A percentile compares a stretch with the other conserved stretches of the same genome.
Evolutionary conservation across 2,329 filamentous ascomycete genomes (phyloP).

Genomic region (Trichoderma brevicompactum): DNA sequence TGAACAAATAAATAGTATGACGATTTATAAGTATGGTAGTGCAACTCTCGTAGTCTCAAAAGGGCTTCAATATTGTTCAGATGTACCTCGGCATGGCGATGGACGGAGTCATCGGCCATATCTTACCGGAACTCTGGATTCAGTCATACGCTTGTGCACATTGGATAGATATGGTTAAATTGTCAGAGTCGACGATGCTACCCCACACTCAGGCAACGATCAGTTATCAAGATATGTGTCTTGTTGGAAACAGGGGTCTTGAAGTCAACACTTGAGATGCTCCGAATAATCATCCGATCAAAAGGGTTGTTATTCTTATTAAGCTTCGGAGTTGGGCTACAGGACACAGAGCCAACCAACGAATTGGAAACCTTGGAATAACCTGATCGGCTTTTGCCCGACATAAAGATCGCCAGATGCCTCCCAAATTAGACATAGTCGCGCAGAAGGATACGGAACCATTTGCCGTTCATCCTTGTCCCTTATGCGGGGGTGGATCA

Average conservation of each 20-base stretch:
- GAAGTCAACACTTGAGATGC: not conserved
- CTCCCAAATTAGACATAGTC: conserved; percentile 14
- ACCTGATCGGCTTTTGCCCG: not conserved
- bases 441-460: not conserved
- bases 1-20: not conserved
- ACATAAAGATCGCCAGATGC: conserved; percentile 15
- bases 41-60: no score
- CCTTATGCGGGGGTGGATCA: conserved; percentile 18
- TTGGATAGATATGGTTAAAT: no score
- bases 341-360: not conserved
- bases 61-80: no score
- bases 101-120: no score
- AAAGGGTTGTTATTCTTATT: not conserved
- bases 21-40: no score
- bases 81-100: no score
- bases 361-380: not conserved
- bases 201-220: not conserved
- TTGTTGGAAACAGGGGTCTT: not conserved
- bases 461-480: conserved; percentile 4
- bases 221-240: not conserved
- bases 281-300: conserved; percentile 3
- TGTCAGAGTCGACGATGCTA: not conserved
- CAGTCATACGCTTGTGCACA: no score
- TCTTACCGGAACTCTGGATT: no score
- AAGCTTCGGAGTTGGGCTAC: not conserved